Conservation (phyloP, 768 basidiomycete species). For the Exsudoporus frostii region DNA sequence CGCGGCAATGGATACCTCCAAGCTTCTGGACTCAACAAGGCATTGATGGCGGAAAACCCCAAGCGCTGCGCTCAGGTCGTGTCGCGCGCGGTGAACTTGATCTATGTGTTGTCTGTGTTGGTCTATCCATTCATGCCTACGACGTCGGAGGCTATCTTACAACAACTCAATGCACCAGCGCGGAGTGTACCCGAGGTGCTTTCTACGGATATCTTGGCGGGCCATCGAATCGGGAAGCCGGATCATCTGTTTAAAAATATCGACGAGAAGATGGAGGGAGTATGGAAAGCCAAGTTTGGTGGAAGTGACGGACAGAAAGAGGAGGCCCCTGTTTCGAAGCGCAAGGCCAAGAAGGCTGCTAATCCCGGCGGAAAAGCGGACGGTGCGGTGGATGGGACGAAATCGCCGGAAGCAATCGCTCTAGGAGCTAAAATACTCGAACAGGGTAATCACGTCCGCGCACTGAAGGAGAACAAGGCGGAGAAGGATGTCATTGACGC, state of each 20-base stretch:
- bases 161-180: constrained; percentile 86
- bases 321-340: constrained; percentile 42
- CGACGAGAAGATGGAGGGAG: constrained; percentile 83
- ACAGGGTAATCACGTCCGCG: constrained; percentile 73
- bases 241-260: constrained; percentile 93
- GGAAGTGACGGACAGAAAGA: constrained; percentile 51
- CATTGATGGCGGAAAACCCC: constrained; percentile 77
- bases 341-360: constrained; percentile 54
- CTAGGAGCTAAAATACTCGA: constrained; percentile 72
- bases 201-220: constrained; percentile 78
- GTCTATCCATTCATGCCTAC: constrained; percentile 96
- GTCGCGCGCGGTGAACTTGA: constrained; percentile 86
- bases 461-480: constrained; percentile 51
- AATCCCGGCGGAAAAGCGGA: constrained; percentile 47
- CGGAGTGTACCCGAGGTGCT: constrained; percentile 73
- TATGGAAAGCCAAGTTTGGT: constrained; percentile 78
- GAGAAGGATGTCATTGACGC: constrained; percentile 43
- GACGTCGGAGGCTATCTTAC: constrained; percentile 75
- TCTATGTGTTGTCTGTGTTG: constrained; percentile 83
- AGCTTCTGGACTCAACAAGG: constrained; percentile 85
- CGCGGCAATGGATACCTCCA: constrained; percentile 95
- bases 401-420: constrained; percentile 67
- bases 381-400: constrained; percentile 46
- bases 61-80: constrained; percentile 88
- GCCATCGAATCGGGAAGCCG: constrained; percentile 82